phyloP scores from a whole-genome alignment of 371 early-diverging fungal genomes.

The Lichtheimia ornata region DNA sequence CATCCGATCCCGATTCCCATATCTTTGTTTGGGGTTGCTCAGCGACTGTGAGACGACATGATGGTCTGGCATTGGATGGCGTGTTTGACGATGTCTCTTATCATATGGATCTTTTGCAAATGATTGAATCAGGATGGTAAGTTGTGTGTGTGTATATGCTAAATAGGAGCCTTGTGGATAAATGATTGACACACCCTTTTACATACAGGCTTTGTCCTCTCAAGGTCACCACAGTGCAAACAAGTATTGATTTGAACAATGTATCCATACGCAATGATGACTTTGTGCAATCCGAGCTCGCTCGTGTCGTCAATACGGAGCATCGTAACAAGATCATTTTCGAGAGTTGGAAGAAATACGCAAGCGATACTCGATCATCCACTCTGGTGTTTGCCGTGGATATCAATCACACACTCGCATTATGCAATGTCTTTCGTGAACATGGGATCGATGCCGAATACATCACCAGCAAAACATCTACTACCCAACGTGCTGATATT shows the following conservation, averaged over 20 bases:
- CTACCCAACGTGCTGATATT: slow-evolving; percentile 53
- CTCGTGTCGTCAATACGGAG: slow-evolving; percentile 65
- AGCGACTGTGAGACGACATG: slow-evolving; percentile 87
- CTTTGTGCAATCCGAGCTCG: slow-evolving; percentile 59
- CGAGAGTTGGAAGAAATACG: slow-evolving; percentile 61
- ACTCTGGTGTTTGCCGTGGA: slow-evolving; percentile 91
- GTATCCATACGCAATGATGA: slow-evolving; percentile 61
- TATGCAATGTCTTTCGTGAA: slow-evolving; percentile 60
- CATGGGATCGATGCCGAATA: slow-evolving; percentile 64
- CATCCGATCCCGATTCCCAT: slow-evolving; percentile 38
- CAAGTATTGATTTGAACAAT: slow-evolving; percentile 54
- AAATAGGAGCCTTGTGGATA: too few relatives aligned
- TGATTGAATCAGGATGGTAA: slow-evolving; percentile 57
- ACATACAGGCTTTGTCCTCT: slow-evolving; percentile 62
- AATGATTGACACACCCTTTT: too few relatives aligned
- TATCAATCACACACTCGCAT: slow-evolving; percentile 67
- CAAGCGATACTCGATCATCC: slow-evolving; percentile 47
- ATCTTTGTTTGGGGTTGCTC: slow-evolving; percentile 91
- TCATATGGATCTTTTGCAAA: slow-evolving; percentile 71
- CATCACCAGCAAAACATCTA: slow-evolving; percentile 64
- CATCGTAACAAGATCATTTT: slow-evolving; percentile 72
- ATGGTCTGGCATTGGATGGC: slow-evolving; percentile 67
- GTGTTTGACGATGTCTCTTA: slow-evolving; percentile 83
- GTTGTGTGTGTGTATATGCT: too few relatives aligned
- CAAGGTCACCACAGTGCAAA: slow-evolving; percentile 65